phyloP scores from a whole-genome alignment of 2,329 filamentous ascomycete species.

The Dothiorella sarmentorum region DNA sequence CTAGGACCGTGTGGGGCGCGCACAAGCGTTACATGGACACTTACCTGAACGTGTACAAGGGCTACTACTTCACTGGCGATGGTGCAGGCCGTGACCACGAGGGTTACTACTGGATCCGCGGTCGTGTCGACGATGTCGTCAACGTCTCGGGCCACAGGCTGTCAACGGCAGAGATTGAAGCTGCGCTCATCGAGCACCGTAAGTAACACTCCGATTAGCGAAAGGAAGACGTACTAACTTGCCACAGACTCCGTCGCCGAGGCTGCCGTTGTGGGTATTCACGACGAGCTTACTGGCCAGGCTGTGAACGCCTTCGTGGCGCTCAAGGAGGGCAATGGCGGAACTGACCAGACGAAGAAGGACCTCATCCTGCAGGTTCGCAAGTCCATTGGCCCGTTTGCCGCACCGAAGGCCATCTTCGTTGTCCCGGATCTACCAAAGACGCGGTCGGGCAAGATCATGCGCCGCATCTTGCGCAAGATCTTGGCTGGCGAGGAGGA shows the following conservation, averaged over 20 bases:
- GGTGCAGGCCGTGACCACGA: slow-evolving; percentile 95
- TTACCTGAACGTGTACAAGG: slow-evolving; percentile 95
- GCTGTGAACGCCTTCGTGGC: slow-evolving; percentile 96
- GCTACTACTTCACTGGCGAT: slow-evolving; percentile 95
- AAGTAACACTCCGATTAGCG: slow-evolving; percentile 27
- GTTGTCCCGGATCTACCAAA: slow-evolving; percentile 93
- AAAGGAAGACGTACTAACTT: slow-evolving; percentile 23
- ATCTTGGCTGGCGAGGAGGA: slow-evolving; percentile 96
- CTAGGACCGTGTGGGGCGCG: slow-evolving; percentile 93
- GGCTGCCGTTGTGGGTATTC: slow-evolving; percentile 88
- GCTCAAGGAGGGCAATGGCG: slow-evolving; percentile 79
- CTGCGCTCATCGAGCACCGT: slow-evolving; percentile 88
- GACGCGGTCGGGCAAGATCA: slow-evolving; percentile 97
- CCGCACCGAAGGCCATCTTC: slow-evolving; percentile 89
- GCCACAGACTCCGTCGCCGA: slow-evolving; percentile 70
- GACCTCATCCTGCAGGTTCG: slow-evolving; percentile 92
- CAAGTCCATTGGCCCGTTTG: slow-evolving; percentile 96
- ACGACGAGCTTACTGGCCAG: slow-evolving; percentile 93
- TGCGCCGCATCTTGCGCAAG: slow-evolving; percentile 95
- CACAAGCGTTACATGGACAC: slow-evolving; percentile 99
- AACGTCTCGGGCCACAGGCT: slow-evolving; percentile 96
- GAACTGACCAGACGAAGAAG: slow-evolving; percentile 78
- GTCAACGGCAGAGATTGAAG: slow-evolving; percentile 96
- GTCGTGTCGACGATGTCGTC: slow-evolving; percentile 96
- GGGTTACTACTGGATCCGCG: slow-evolving; percentile 99